Percentiles rank a stretch among this genome's conserved stretches.
These are phyloP conservation scores for Linaria vulgaris DNA, from an alignment of 257 asterid species.

Conservation along the genomic window DNA sequence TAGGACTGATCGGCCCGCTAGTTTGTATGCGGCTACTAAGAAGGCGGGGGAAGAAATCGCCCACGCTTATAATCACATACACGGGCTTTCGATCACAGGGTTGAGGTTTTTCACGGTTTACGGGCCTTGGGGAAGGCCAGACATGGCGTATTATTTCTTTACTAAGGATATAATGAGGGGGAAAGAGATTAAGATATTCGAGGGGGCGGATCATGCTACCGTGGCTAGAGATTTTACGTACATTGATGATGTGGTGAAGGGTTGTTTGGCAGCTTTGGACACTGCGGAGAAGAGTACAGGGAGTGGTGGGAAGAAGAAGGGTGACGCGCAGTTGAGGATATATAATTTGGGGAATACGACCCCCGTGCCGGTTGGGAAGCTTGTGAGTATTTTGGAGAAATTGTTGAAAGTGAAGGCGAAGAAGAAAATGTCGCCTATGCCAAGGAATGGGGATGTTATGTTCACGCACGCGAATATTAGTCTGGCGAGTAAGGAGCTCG, in stretches of 20 bases:
- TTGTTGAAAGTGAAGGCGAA: constrained; percentile 62
- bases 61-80: constrained; percentile 70
- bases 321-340: constrained; percentile 56
- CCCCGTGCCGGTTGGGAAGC: constrained; percentile 61
- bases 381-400: constrained; percentile 69
- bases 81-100: constrained; percentile 80
- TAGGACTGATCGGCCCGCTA: constrained; percentile 76
- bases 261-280: constrained; percentile 72
- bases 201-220: constrained; percentile 59
- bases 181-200: constrained; percentile 67
- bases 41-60: constrained; percentile 91
- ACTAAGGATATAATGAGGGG: constrained; percentile 73
- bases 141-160: constrained; percentile 82
- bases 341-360: constrained; percentile 70
- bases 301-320: constrained; percentile 63
- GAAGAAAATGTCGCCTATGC: constrained; percentile 57
- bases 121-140: constrained; percentile 96
- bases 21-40: constrained; percentile 82
- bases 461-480: constrained; percentile 72
- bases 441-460: constrained; percentile 69
- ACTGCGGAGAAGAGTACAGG: constrained; percentile 67
- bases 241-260: constrained; percentile 81
- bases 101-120: constrained; percentile 74
- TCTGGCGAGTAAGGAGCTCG: constrained; percentile 63
- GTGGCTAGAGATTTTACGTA: constrained; percentile 83